Conservation (phyloP, 352 stramenopile genomes). For the Globisporangium alternatum region DNA sequence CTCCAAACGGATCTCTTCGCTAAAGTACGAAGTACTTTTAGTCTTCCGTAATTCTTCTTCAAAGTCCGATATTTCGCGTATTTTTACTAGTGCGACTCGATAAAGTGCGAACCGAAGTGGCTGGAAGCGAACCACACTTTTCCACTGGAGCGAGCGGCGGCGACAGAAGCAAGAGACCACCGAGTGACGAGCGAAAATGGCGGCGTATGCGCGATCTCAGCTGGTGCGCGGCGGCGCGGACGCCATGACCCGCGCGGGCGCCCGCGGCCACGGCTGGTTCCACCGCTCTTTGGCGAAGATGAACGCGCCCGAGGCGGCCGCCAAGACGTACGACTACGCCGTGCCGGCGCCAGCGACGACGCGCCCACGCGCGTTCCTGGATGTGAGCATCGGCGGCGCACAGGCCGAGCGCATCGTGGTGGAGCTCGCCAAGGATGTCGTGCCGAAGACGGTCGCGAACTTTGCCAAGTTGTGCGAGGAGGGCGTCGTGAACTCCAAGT, state of each 20-base stretch:
- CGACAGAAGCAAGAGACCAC: not conserved
- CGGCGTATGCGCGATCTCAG: conserved; percentile 56
- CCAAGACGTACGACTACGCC: conserved; percentile 64
- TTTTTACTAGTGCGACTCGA: not conserved
- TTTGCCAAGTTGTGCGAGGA: conserved; percentile 75
- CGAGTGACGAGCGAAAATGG: conserved; percentile 27
- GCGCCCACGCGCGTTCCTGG: conserved; percentile 71
- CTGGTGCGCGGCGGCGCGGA: conserved; percentile 53
- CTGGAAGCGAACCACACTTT: conserved; percentile 34
- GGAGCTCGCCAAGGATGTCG: conserved; percentile 81
- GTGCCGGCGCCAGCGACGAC: conserved; percentile 47
- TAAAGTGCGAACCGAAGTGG: conserved; percentile 22
- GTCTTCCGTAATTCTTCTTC: not conserved
- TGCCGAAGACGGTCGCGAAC: conserved; percentile 72
- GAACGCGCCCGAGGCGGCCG: conserved; percentile 58
- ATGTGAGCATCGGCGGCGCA: conserved; percentile 80
- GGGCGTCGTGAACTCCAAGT: conserved; percentile 51
- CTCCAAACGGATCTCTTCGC: not conserved
- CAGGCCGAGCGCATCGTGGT: conserved; percentile 75
- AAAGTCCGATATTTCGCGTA: not conserved
- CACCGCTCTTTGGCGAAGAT: conserved; percentile 83
- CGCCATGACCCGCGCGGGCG: conserved; percentile 56
- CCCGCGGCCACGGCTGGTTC: conserved; percentile 80
- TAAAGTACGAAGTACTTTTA: not conserved
- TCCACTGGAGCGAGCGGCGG: not conserved